Conservation (phyloP, 2,329 filamentous ascomycete species). For the Penicillium concentricum region DNA sequence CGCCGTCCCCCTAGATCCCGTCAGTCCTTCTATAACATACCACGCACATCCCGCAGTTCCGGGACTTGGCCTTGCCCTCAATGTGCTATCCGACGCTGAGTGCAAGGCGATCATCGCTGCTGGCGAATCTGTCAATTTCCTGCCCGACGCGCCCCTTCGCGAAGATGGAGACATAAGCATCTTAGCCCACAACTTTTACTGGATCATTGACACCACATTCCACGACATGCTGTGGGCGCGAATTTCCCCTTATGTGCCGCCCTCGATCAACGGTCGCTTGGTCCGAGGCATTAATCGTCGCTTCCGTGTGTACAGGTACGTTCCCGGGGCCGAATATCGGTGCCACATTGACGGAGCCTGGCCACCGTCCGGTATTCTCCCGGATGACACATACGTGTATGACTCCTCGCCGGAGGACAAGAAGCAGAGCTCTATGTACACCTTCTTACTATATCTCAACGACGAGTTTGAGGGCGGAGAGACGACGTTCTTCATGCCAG, state of each 20-base stretch:
- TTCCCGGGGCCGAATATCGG: slow-evolving; percentile 69
- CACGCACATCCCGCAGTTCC: slow-evolving; percentile 64
- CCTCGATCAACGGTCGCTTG: slow-evolving; percentile 54
- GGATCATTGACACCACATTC: slow-evolving; percentile 64
- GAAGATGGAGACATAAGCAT: slow-evolving; percentile 66
- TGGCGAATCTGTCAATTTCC: slow-evolving; percentile 63
- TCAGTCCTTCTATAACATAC: slow-evolving; percentile 50
- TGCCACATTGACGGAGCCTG: slow-evolving; percentile 71
- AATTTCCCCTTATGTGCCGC: slow-evolving; percentile 59
- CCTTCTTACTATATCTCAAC: slow-evolving; percentile 68
- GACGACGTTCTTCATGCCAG: slow-evolving; percentile 69
- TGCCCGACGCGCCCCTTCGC: slow-evolving; percentile 66
- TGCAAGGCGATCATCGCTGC: slow-evolving; percentile 67
- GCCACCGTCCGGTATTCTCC: slow-evolving; percentile 66
- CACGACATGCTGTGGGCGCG: slow-evolving; percentile 63
- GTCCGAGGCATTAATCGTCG: slow-evolving; percentile 66
- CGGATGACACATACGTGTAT: slow-evolving; percentile 62
- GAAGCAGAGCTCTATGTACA: slow-evolving; percentile 67
- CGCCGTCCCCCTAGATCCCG: slow-evolving; percentile 53
- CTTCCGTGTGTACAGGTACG: slow-evolving; percentile 71
- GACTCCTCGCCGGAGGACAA: slow-evolving; percentile 60
- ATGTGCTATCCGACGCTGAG: slow-evolving; percentile 61
- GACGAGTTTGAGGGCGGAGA: slow-evolving; percentile 71
- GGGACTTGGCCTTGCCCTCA: slow-evolving; percentile 58
- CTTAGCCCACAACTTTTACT: slow-evolving; percentile 72